Evolutionary conservation across 2,329 filamentous ascomycete genomes (phyloP).

Genomic region (Nemania sp.): DNA sequence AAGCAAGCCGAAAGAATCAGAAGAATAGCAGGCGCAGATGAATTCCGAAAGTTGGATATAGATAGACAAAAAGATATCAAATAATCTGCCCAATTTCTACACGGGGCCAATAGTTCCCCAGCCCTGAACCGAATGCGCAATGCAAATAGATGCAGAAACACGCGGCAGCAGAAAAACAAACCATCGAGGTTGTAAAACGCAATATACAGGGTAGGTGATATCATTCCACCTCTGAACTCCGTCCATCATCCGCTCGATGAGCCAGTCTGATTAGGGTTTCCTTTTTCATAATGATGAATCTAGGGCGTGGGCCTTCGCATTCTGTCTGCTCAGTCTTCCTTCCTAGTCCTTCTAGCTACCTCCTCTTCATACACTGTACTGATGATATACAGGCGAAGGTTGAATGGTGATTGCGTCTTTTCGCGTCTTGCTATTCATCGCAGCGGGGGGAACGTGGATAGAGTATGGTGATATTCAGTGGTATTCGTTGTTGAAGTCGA

Average conservation of each 20-base stretch:
- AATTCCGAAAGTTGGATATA: neutral
- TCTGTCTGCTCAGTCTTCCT: conserved; percentile 2
- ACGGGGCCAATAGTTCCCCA: neutral
- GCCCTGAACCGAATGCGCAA: neutral
- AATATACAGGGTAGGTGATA: neutral
- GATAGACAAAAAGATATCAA: conserved; percentile 16
- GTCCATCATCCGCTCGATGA: too few relatives aligned
- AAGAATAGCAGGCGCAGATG: too few relatives aligned
- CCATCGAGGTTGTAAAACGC: neutral
- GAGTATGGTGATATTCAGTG: neutral
- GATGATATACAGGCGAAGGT: conserved; percentile 16
- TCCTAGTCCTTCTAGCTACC: neutral
- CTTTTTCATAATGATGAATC: too few relatives aligned
- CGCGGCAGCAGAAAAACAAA: neutral
- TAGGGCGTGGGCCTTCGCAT: conserved; percentile 20
- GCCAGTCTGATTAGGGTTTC: neutral
- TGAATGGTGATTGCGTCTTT: neutral
- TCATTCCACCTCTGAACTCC: neutral
- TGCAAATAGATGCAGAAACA: conserved; percentile 9
- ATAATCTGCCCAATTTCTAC: neutral
- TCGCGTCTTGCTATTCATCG: neutral
- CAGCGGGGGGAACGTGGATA: neutral
- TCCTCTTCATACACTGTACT: conserved; percentile 7
- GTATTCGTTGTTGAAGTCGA: neutral
- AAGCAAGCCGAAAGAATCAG: neutral